Evolutionary conservation across 1,284 basidiomycete genomes (phyloP).

Genomic region (Garcileccinum viscosum): DNA sequence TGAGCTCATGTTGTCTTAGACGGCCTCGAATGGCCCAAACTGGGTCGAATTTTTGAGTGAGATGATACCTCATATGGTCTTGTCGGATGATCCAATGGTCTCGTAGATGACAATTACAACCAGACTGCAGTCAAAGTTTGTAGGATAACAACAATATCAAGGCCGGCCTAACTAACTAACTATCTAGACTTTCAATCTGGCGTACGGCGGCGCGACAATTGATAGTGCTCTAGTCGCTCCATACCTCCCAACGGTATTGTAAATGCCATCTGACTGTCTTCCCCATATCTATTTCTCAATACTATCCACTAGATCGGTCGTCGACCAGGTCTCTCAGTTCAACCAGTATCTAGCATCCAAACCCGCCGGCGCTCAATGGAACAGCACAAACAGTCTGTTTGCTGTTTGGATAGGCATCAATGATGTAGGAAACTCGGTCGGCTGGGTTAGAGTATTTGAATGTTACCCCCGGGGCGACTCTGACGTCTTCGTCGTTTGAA

Average conservation of each 20-base stretch:
- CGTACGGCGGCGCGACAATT: conserved; percentile 68
- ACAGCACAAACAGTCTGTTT: conserved; percentile 42
- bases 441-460: conserved; percentile 51
- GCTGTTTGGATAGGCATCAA: conserved; percentile 74
- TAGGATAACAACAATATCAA: background rate
- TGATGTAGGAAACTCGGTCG: conserved; percentile 60
- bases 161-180: background rate
- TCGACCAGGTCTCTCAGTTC: conserved; percentile 68
- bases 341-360: conserved; percentile 55
- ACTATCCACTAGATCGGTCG: conserved; percentile 49
- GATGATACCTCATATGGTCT: conserved; percentile 5
- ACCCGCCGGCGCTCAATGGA: conserved; percentile 58
- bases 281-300: too few relatives aligned
- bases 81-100: background rate
- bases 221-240: conserved; percentile 65
- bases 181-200: conserved; percentile 61
- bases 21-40: conserved; percentile 68
- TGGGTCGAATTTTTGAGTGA: conserved; percentile 65
- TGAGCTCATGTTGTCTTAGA: conserved; percentile 40
- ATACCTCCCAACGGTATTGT: conserved; percentile 54
- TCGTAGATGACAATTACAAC: conserved; percentile 54
- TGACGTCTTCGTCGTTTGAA: background rate
- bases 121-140: conserved; percentile 58
- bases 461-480: background rate
- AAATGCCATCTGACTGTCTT: background rate